Conservation (phyloP, 306 rosid genomes). For the Acacia melanoxylon region DNA sequence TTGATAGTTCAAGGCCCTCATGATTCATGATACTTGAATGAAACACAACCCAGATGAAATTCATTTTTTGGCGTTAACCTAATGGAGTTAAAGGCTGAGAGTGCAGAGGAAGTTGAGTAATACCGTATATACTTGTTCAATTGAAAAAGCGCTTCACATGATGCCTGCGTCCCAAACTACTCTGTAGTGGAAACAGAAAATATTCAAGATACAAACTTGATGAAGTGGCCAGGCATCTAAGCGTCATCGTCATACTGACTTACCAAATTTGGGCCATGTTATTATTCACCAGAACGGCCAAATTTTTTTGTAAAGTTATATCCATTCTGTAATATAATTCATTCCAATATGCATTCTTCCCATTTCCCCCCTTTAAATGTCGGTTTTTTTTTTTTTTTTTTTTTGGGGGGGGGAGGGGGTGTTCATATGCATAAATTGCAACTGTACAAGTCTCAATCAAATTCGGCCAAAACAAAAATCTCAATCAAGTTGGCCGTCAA, state of each 20-base stretch:
- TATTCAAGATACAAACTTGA: conserved; percentile 18
- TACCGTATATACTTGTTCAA: conserved; percentile 18
- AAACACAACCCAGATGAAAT: conserved; percentile 38
- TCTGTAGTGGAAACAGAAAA: conserved; percentile 21
- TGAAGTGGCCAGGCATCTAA: conserved; percentile 33
- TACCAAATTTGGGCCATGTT: conserved; percentile 48
- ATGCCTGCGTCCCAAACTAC: conserved; percentile 34
- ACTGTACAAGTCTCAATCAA: conserved; percentile 30
- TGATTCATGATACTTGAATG: conserved; percentile 59
- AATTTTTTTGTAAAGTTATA: conserved; percentile 50
- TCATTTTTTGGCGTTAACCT: conserved; percentile 39
- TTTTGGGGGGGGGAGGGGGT: too few species aligned
- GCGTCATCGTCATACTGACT: conserved; percentile 40
- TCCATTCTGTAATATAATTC: conserved; percentile 47
- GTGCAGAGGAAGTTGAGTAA: conserved; percentile 47
- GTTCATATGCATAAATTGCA: conserved; percentile 25
- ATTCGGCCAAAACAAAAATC: background rate
- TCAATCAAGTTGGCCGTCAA: conserved; percentile 28
- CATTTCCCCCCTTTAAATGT: background rate
- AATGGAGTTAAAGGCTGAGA: conserved; percentile 41
- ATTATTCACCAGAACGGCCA: conserved; percentile 38
- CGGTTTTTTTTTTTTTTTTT: conserved; percentile 10
- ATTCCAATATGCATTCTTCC: conserved; percentile 13
- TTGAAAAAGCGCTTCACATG: conserved; percentile 33
- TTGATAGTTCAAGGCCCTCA: conserved; percentile 76